Conservation (phyloP, 1,139 yeast species). For the Pichia sp. region DNA sequence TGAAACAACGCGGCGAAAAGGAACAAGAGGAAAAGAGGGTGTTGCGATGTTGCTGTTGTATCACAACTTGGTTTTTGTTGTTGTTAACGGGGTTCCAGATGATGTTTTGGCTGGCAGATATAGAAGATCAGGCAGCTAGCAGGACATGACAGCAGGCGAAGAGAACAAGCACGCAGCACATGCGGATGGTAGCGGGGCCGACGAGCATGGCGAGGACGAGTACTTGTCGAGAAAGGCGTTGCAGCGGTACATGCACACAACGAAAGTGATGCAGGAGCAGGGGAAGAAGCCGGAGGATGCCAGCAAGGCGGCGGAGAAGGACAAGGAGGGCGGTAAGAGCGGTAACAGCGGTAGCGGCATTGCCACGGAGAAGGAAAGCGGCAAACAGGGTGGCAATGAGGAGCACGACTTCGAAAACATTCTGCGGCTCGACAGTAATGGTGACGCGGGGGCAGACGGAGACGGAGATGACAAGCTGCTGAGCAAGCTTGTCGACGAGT, state of each 20-base stretch:
- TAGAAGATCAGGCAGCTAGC: not conserved
- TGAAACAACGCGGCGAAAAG: not conserved
- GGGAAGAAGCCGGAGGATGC: not conserved
- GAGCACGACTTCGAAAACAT: constrained; percentile 7
- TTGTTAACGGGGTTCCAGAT: not conserved
- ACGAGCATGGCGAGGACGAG: constrained; percentile 6
- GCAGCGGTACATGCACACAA: constrained; percentile 4
- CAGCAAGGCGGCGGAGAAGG: not conserved
- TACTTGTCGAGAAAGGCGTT: constrained; percentile 6
- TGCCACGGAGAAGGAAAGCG: not conserved
- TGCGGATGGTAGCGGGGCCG: not conserved
- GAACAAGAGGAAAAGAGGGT: not conserved
- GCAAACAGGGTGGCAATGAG: not conserved
- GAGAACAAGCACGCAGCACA: not conserved
- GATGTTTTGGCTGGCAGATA: not conserved
- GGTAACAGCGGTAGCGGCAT: not conserved
- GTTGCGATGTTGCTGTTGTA: constrained; percentile 4
- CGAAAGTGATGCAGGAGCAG: constrained; percentile 1
- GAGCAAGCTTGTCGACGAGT: constrained; percentile 5
- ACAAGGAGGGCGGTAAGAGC: not conserved
- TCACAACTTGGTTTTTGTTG: constrained; percentile 7
- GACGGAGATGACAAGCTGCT: constrained; percentile 5
- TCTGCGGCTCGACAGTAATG: constrained; percentile 1
- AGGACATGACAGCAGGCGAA: not conserved
- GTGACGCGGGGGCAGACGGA: not conserved